Percentiles rank a stretch among this genome's conserved stretches.
Conservation (phyloP, 371 early-diverging fungal genomes). For the Dipsacomyces acuminosporus region DNA sequence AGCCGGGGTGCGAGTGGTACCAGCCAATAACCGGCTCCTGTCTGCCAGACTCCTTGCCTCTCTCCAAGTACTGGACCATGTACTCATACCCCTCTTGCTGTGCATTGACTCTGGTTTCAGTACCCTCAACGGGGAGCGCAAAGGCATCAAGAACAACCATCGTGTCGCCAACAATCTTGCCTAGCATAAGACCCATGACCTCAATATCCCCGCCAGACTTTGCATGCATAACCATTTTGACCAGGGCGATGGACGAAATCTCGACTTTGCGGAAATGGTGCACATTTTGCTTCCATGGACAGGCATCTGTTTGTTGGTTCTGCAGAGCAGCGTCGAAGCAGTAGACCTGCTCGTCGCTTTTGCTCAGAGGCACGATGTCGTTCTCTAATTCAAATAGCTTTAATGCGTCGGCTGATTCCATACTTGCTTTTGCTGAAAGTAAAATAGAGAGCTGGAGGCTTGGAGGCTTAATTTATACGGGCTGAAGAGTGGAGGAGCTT, state of each 20-base stretch:
- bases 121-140: constrained; percentile 97
- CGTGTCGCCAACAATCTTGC: constrained; percentile 80
- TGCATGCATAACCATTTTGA: constrained; percentile 96
- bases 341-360: constrained; percentile 68
- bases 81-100: constrained; percentile 92
- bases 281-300: constrained; percentile 69
- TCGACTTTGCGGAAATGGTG: constrained; percentile 80
- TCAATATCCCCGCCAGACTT: constrained; percentile 94
- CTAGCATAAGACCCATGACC: constrained; percentile 98
- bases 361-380: constrained; percentile 66
- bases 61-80: constrained; percentile 89
- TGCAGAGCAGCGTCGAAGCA: constrained; percentile 68
- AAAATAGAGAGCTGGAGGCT: too few relatives aligned
- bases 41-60: constrained; percentile 84
- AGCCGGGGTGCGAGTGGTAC: constrained; percentile 99
- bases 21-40: constrained; percentile 94
- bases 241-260: constrained; percentile 91
- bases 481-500: too few relatives aligned
- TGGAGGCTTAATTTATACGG: too few relatives aligned
- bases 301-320: constrained; percentile 55
- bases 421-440: constrained; percentile 6
- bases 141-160: constrained; percentile 96
- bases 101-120: constrained; percentile 98
- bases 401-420: constrained; percentile 58
- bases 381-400: constrained; percentile 85